Percentiles rank a stretch among this genome's conserved stretches.
Evolutionary conservation across 805 yeast species (phyloP).

Genomic region (Candida loeiensis): DNA sequence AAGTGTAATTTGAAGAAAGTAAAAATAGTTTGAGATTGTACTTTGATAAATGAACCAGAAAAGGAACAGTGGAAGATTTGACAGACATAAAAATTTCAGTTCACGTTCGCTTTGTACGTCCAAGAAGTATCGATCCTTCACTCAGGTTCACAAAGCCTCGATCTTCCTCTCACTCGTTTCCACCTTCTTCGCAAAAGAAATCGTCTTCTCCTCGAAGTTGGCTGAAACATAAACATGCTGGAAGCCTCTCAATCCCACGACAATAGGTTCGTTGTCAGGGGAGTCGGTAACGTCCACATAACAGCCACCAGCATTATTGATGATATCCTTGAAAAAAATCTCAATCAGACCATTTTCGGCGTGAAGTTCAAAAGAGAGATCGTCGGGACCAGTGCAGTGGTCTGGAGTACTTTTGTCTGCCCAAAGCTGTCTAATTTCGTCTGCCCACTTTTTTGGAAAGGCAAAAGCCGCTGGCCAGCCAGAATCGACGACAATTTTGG

Average conservation of each 20-base stretch:
- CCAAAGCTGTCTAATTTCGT: not conserved
- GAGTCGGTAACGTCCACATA: not conserved
- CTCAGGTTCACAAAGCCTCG: too few species aligned
- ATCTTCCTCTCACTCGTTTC: not conserved
- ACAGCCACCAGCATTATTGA: not conserved
- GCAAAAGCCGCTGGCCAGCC: not conserved
- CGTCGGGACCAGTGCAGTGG: not conserved
- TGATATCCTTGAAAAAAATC: not conserved
- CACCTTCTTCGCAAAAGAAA: constrained; percentile 2
- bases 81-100: too few species aligned
- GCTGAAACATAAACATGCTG: not conserved
- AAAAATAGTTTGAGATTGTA: too few species aligned
- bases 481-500: not conserved
- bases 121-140: too few species aligned
- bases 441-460: not conserved
- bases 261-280: not conserved
- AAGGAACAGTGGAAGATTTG: too few species aligned
- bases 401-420: not conserved
- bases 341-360: not conserved
- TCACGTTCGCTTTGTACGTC: too few species aligned
- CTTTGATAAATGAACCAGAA: too few species aligned
- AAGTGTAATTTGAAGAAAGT: too few species aligned
- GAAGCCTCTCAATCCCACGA: not conserved
- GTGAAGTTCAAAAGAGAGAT: not conserved
- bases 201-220: not conserved